Evolutionary conservation across 805 yeast genomes (phyloP).

Genomic region (Saccharomycopsis fibuligera): DNA sequence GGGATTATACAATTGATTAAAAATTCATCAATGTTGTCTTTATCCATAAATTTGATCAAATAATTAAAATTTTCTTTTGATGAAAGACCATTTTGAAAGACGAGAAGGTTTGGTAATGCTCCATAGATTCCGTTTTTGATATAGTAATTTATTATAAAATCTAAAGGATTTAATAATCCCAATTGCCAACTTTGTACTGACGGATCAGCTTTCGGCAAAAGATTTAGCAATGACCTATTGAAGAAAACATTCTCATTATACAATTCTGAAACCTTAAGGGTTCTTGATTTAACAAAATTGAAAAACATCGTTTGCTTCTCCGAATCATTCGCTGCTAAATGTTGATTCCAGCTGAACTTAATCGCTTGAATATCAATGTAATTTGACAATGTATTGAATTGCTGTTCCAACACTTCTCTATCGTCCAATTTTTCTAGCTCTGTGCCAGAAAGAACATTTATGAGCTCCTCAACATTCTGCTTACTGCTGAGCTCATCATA

Average conservation of each 20-base stretch:
- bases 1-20: conserved; percentile 14
- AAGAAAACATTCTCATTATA: conserved; percentile 17
- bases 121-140: background rate
- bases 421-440: conserved; percentile 7
- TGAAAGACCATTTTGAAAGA: conserved; percentile 8
- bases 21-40: conserved; percentile 10
- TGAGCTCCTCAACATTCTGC: background rate
- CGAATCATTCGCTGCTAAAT: background rate
- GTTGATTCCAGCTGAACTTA: conserved; percentile 5
- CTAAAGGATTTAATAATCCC: conserved; percentile 14
- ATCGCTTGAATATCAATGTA: conserved; percentile 1
- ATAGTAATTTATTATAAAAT: conserved; percentile 9
- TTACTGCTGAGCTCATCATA: background rate
- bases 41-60: conserved; percentile 7
- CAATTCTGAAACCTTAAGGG: conserved; percentile 16
- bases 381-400: background rate
- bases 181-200: conserved; percentile 6
- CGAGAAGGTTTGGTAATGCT: conserved; percentile 10
- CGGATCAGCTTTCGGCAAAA: conserved; percentile 1
- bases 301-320: conserved; percentile 1
- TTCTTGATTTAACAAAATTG: conserved; percentile 16
- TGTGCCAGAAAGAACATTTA: background rate
- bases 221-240: conserved; percentile 9
- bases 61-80: conserved; percentile 4
- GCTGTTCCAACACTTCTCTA: conserved; percentile 1